Base-by-base conservation (phyloP, 2,329 filamentous ascomycete species). In the Aspergillus awamori region DNA sequence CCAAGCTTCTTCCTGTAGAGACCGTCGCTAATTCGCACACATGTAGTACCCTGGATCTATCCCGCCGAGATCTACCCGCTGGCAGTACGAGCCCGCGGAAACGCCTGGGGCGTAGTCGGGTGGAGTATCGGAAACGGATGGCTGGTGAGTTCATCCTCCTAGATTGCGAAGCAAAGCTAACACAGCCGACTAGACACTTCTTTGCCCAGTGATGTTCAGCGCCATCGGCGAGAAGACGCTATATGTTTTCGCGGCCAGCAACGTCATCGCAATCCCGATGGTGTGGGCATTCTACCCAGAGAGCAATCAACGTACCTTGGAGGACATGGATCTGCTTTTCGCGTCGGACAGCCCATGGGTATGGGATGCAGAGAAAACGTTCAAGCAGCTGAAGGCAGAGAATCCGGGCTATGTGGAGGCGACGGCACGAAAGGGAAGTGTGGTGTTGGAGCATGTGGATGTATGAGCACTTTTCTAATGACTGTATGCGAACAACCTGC, bases 81-180 rank as follows among this genome's bases (percentile, higher is more conserved):
- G 0, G 84, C 89, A 62, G 83, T 91, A 0, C 84, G 90, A 22
- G 89, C 90, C 1, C 88, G 89, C 67, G 90, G 89, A 5, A 92
- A 92, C 62, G 88, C 89, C 0, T 92, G 86, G 84, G 89, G 90
- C 20, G 89, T 92, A 0, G 84, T 91, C 0, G 89, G 90, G 0
- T 93, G 89, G 90, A 86, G 82, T 13, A 90, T 92, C 54, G 89
- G 90, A 0, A 91, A 91, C 65, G 89, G 88, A 15, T 90, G 87
- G 86, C 73, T 84, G 64, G 77, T 80, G 62, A 69, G 77, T 70
- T 11, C 11, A 28, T 17, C 20, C 30, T 15, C 17, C 17, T 74
- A 63, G 22, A 57, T 66, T 49, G 47, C 69, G 33, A 70, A 70
- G 59, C 59, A 3, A 73, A 48, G 28, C 49, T 60, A 57, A 41